Evolutionary conservation across 768 basidiomycete genomes (phyloP), one percentile per base, ranked within the genome.

Genomic region (Boletus subcaerulescens): DNA sequence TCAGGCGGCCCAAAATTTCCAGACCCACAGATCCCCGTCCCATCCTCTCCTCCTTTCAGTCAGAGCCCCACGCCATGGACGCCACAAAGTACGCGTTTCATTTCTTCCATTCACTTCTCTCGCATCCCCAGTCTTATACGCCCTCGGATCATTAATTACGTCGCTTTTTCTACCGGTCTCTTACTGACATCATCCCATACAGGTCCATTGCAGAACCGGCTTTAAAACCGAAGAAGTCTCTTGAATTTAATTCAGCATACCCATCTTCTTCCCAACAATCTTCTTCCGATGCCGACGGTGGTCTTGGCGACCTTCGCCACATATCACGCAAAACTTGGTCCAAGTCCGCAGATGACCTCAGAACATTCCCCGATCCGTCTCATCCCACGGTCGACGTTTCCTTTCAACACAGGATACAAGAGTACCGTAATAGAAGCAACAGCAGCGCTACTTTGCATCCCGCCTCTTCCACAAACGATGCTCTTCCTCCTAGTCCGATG

Each of bases 21-120:
- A 84, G 86, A 44, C 90, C 90, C 1, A 90, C 89, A 5, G 91
- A 92, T 62, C 90, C 89, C 10, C 74, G 90, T 20, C 91, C 89
- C 3, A 86, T 92, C 50, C 70, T 87, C 59, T 60, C 72, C 3
- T 71, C 69, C 17, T 60, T 77, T 43, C 73, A 72, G 59, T 63
- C 68, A 18, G 83, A 87, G 59, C 74, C 72, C 2, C 81, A 82
- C 60, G 72, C 74, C 38, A 66, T 73, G 49, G 74, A 77, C 54
- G 78, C 80, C 59, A 73, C 75, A 65, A 78, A 77, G 88, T 86
- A 71, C 73, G 85, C 72, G 4, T 22, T 20, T 12, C 5, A 10
- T 46, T 41, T 50, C 31, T 1, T 36, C 17, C 33, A 7, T 47
- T 48, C 20, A n/a, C 45, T n/a, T 24, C 24, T 24, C 24, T 24